Evolutionary conservation across 23 red algal genomes (phyloP), one percentile per base, ranked within the genome.

Genomic region (Gracilaria domingensis): DNA sequence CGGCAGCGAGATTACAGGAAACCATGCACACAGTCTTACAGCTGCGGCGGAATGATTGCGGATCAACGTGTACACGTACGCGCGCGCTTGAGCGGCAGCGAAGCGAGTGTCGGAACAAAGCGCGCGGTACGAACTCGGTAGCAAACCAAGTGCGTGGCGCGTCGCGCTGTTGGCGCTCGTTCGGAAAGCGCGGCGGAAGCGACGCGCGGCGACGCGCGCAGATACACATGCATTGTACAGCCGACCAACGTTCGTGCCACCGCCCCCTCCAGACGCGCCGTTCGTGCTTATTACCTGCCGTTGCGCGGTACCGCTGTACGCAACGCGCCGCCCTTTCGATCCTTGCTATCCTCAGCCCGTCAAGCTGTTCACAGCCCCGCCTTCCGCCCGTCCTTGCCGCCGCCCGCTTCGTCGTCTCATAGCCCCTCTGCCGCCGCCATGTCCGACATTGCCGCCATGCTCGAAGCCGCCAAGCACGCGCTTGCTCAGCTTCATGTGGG

Each of bases 401-500:
- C 5, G n/a, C 5, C 26, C 26, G 59, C 59, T 30, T 62, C 13
- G 59, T 62, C 26, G 2, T 62, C 24, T 29, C 24, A 0, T 1
- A 25, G 8, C n/a, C 24, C 1, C 29, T 8, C 18, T 29, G 59
- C 59, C 23, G 2, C 32, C 72, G 72, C 72, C 72, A 77, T 77
- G 72, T 45, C 72, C 23, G 72, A 77, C 45, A n/a, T 17, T 25
- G 72, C 34, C 21, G 72, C 72, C 20, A 35, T 34, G 7, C 72
- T 77, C 40, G 40, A 77, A 0, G 72, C 42, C 40, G 72, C 72
- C 20, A 77, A 50, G 72, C 40, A 39, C 7, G 72, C 72, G 8
- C 72, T 82, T 64, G 54, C 12, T 20, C 79, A 51, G 39, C 42
- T 82, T n/a, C 79, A 77, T 37, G 9, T 51, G 0, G 72, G 40